Conservation (phyloP, 2,329 filamentous ascomycete species). For the Davidsoniella australis region DNA sequence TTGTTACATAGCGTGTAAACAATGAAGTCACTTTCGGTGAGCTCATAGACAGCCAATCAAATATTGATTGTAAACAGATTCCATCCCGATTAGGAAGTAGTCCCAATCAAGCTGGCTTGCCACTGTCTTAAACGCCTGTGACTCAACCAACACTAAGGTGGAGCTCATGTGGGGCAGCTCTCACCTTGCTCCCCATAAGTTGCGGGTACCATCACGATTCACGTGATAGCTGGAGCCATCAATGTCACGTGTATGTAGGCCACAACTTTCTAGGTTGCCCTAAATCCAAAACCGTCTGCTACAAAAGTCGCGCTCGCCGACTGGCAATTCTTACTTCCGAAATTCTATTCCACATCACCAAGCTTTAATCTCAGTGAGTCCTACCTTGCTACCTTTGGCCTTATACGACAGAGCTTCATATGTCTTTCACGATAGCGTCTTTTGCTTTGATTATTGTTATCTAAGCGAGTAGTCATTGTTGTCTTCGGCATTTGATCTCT, state of each 20-base stretch:
- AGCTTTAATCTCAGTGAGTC: slow-evolving; percentile 13
- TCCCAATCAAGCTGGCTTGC: neutral
- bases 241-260: slow-evolving; percentile 11
- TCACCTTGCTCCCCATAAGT: neutral
- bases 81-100: neutral
- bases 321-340: neutral
- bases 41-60: slow-evolving; percentile 2
- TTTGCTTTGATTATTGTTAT: neutral
- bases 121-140: slow-evolving; percentile 1
- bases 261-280: slow-evolving; percentile 12
- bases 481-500: too few relatives aligned
- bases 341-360: slow-evolving; percentile 11
- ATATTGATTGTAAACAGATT: neutral
- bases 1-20: too few relatives aligned
- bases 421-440: neutral
- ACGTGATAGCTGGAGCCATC: slow-evolving; percentile 6
- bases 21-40: too few relatives aligned
- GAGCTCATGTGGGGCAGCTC: slow-evolving; percentile 6
- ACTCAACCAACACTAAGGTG: slow-evolving; percentile 8
- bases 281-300: slow-evolving; percentile 12
- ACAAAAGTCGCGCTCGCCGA: slow-evolving; percentile 11
- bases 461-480: neutral
- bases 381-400: neutral
- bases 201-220: neutral
- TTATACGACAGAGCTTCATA: neutral